phyloP scores from a whole-genome alignment of 1,139 yeast species.

The Blastobotrys persicus region DNA sequence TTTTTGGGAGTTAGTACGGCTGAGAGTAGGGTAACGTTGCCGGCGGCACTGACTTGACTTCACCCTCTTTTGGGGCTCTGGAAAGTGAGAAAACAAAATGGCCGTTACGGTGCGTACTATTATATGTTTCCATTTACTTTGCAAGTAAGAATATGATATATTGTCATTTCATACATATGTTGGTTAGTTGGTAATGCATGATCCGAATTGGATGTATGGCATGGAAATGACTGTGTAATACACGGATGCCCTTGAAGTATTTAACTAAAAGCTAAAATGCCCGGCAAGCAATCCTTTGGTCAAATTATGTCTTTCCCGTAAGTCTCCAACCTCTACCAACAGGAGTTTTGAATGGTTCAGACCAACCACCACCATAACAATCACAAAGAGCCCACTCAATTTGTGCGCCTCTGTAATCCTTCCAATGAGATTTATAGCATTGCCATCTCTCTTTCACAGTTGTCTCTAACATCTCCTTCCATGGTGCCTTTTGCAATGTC shows the following conservation, averaged over 20 bases:
- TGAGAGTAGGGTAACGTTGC: conserved; percentile 1
- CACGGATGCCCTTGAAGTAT: too few species aligned
- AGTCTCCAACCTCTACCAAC: conserved; percentile 69
- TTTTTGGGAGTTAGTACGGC: conserved; percentile 2
- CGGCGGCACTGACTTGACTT: too few species aligned
- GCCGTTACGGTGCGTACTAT: too few species aligned
- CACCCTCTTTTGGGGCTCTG: too few species aligned
- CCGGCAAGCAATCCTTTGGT: background rate
- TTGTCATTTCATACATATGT: too few species aligned
- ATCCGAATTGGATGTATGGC: too few species aligned
- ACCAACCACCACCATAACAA: conserved; percentile 63
- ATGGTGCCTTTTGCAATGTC: conserved; percentile 44
- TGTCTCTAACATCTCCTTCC: conserved; percentile 54
- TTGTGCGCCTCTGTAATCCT: conserved; percentile 58
- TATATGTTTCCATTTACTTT: too few species aligned
- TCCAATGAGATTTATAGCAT: conserved; percentile 46
- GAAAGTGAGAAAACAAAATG: too few species aligned
- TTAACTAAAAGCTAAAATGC: too few species aligned
- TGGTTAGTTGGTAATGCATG: too few species aligned
- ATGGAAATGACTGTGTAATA: too few species aligned
- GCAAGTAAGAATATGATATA: too few species aligned
- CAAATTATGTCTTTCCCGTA: conserved; percentile 42
- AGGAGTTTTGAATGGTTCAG: conserved; percentile 67
- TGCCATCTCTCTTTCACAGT: conserved; percentile 51
- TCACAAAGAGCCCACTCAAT: conserved; percentile 65